phyloP scores from a whole-genome alignment of 805 yeast species.

The Teunomyces kruisii region DNA sequence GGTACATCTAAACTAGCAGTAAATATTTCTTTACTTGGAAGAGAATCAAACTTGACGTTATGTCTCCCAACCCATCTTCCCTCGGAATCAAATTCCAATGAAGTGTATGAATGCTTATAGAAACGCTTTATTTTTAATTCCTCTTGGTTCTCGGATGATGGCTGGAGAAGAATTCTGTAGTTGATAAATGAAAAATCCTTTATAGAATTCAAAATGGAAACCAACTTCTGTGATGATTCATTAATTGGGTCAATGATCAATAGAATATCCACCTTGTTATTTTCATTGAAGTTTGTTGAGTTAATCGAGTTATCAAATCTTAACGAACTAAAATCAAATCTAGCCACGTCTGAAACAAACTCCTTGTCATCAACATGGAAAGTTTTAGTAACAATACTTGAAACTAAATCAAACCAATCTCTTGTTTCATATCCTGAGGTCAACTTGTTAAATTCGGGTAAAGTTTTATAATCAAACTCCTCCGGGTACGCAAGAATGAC shows the following conservation, averaged over 20 bases:
- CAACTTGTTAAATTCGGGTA: constrained; percentile 15
- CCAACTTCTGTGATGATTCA: constrained; percentile 63
- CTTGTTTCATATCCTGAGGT: constrained; percentile 19
- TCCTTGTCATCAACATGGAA: constrained; percentile 44
- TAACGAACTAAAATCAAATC: constrained; percentile 45
- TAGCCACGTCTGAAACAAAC: constrained; percentile 41
- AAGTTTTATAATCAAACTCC: constrained; percentile 16
- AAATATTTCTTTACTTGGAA: constrained; percentile 53
- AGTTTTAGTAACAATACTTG: constrained; percentile 44
- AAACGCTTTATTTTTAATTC: constrained; percentile 56
- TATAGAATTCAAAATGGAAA: constrained; percentile 46
- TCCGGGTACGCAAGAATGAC: constrained; percentile 28
- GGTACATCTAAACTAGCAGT: constrained; percentile 62
- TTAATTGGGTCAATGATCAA: constrained; percentile 71
- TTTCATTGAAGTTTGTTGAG: constrained; percentile 10
- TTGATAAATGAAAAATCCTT: constrained; percentile 49
- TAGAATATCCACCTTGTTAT: constrained; percentile 51
- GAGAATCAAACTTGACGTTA: constrained; percentile 37
- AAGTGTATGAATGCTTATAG: constrained; percentile 49
- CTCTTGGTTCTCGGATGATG: constrained; percentile 40
- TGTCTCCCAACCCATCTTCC: constrained; percentile 22
- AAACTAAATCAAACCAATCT: constrained; percentile 50
- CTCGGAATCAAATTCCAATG: constrained; percentile 25
- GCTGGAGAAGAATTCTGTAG: constrained; percentile 57
- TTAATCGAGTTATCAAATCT: constrained; percentile 25